phyloP scores from a whole-genome alignment of 306 rosid genomes.

The Albizia julibrissin region DNA sequence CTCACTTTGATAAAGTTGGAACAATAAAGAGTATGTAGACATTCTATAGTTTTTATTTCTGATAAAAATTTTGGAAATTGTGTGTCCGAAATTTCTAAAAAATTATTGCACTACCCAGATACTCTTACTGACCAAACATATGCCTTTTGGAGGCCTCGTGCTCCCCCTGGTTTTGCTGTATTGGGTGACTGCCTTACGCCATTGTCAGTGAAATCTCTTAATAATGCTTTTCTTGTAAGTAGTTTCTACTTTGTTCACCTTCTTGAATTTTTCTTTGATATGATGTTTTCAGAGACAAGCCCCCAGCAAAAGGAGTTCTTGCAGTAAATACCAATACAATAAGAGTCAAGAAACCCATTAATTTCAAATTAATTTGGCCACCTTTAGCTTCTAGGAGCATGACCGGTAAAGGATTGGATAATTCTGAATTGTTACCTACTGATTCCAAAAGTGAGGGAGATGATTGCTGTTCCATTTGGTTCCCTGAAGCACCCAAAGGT shows the following conservation, averaged over 20 bases:
- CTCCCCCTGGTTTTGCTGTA: constrained; percentile 93
- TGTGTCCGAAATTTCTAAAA: constrained; percentile 20
- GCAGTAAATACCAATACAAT: constrained; percentile 76
- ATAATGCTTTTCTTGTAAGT: constrained; percentile 23
- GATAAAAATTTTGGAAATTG: constrained; percentile 10
- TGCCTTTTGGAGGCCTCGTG: constrained; percentile 93
- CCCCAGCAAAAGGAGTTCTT: constrained; percentile 89
- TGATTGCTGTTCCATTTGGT: constrained; percentile 76
- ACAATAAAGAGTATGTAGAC: constrained; percentile 56
- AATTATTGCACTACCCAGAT: constrained; percentile 58
- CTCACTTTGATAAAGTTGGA: constrained; percentile 93
- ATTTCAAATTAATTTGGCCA: constrained; percentile 88
- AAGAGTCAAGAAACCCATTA: constrained; percentile 74
- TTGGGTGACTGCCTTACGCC: constrained; percentile 96
- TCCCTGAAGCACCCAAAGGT: constrained; percentile 92
- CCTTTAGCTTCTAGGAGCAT: constrained; percentile 48
- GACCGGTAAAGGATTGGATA: constrained; percentile 39
- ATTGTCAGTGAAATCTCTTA: constrained; percentile 59
- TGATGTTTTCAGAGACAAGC: constrained; percentile 73
- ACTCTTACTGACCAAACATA: constrained; percentile 65
- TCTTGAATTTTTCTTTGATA: constrained; percentile 32
- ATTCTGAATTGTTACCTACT: constrained; percentile 31
- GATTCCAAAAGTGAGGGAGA: constrained; percentile 39
- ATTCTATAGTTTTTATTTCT: constrained; percentile 8
- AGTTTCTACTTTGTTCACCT: constrained; percentile 10